phyloP scores from a whole-genome alignment of 352 stramenopile species.

The Pythium biforme region DNA sequence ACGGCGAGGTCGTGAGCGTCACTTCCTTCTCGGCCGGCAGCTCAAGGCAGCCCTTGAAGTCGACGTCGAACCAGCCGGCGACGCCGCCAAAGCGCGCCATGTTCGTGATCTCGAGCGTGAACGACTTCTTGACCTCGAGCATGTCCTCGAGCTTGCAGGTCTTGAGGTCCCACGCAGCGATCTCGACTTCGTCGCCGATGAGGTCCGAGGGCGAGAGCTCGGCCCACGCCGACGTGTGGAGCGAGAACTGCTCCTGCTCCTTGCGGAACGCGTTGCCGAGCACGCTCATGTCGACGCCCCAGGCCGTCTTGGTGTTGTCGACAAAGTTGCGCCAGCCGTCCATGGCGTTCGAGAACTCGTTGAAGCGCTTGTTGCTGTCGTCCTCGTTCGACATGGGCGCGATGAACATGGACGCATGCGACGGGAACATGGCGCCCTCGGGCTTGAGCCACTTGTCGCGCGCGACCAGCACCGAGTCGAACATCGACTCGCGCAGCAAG shows the following conservation, averaged over 20 bases:
- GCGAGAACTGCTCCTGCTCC: slow-evolving; percentile 87
- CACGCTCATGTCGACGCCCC: slow-evolving; percentile 97
- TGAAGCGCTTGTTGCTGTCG: slow-evolving; percentile 83
- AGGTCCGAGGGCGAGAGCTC: slow-evolving; percentile 73
- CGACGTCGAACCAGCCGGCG: slow-evolving; percentile 99
- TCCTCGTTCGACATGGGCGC: slow-evolving; percentile 95
- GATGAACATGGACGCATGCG: slow-evolving; percentile 97
- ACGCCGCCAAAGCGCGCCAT: slow-evolving; percentile 93
- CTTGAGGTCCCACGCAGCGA: slow-evolving; percentile 81
- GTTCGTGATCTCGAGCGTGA: slow-evolving; percentile 80
- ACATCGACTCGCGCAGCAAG: slow-evolving; percentile 98
- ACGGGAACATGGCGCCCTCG: slow-evolving; percentile 98
- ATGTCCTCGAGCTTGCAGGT: slow-evolving; percentile 84
- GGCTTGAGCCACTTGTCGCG: slow-evolving; percentile 96
- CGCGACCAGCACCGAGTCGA: slow-evolving; percentile 97
- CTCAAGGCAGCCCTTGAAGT: slow-evolving; percentile 93
- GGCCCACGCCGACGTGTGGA: slow-evolving; percentile 82
- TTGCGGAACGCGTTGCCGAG: slow-evolving; percentile 87
- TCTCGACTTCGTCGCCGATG: slow-evolving; percentile 84
- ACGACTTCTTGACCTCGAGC: slow-evolving; percentile 65
- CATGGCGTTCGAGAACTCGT: slow-evolving; percentile 84
- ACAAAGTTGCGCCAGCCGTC: slow-evolving; percentile 84
- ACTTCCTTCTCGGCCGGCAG: slow-evolving; percentile 77
- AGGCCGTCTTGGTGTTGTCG: slow-evolving; percentile 92
- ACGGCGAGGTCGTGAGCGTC: slow-evolving; percentile 90